Base-by-base conservation (phyloP, 1,284 basidiomycete species). In the Cystobasidiaceae sp. region DNA sequence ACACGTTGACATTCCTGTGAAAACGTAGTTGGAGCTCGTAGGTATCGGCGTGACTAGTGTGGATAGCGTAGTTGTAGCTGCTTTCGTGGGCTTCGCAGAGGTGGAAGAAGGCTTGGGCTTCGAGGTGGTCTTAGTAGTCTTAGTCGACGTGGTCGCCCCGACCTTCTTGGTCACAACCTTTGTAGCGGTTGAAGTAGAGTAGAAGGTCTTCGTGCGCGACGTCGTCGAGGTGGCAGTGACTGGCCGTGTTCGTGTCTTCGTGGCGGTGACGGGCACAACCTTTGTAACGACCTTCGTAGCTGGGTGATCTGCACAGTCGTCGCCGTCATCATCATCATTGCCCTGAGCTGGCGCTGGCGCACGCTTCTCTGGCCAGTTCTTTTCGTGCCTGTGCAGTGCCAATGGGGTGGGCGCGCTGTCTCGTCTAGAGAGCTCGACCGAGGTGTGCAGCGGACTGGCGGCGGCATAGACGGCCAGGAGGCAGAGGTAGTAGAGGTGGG, bases 401-500 rank as follows among this genome's bases (percentile, higher is more conserved):
- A n/a, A n/a, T n/a, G n/a, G n/a, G n/a, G n/a, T n/a, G n/a, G n/a
- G n/a, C n/a, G n/a, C n/a, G n/a, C n/a, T n/a, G n/a, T n/a, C n/a
- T n/a, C n/a, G n/a, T n/a, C n/a, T n/a, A n/a, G n/a, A n/a, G n/a
- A n/a, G n/a, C n/a, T n/a, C n/a, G n/a, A n/a, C n/a, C n/a, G n/a
- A n/a, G n/a, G n/a, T 34, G 21, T 59, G 56, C 21, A 59, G 19
- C 27, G 45, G 43, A 8, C 43, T 34, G 9, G 56, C 54, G 5
- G 54, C 54, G 15, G 37, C 54, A 39, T 56, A 56, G 1, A 59
- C 45, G 33, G 56, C 56, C 32, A 59, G 28, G 30, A 59, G 56
- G 45, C 56, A 59, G 44, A 59, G 56, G 33, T 59, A 59, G 56
- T 59, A 59, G 13, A 59, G 45, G 45, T 59, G 56, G 33, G 56